Base-by-base conservation (phyloP, 345 rosid genomes). In the Raphanus raphanistrum region DNA sequence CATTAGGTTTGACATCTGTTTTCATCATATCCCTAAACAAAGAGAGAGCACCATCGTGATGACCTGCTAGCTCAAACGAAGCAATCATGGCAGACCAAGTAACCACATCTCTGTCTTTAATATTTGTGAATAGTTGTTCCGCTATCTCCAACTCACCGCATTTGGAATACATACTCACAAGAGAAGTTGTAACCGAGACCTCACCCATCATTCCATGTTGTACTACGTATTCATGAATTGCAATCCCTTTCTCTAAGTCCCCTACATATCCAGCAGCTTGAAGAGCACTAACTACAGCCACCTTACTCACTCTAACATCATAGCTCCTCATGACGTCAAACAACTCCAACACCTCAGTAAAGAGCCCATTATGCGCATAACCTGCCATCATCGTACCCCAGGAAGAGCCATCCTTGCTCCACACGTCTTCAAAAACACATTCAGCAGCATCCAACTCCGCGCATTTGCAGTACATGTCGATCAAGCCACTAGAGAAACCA, bases 321-420 rank as follows among this genome's bases (percentile, higher is more conserved):
- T 36, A 50, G 7, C 4, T 59, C 54, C 58, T 84, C 83, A 85
- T 84, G 4, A 28, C 55, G 61, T 84, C 87, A 76, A 82, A 86
- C 66, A 88, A 71, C 60, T 78, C 48, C 80, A 86, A 68, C 35
- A 88, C 90, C 80, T 86, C 77, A 45, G 63, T 33, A 0, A 83
- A 86, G 61, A 17, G 82, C 27, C 80, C 84, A 60, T 82, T 77
- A 71, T 89, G 71, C 31, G 86, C 87, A 86, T 83, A 88, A 35
- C 87, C 90, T 0, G 91, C 82, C 85, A 89, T 86, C 85, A 89
- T 88, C 25, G 87, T 76, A 4, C 84, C 79, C 86, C 89, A 86
- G 0, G 83, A 85, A 73, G 79, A 81, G 57, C 57, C 81, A 81
- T 82, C 86, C 69, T 12, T 77, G 27, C 80, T 70, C 35, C 0